A percentile compares a stretch with the other conserved stretches of the same genome.
Conservation (phyloP, 129 eudicot genomes). For the Silybum marianum region DNA sequence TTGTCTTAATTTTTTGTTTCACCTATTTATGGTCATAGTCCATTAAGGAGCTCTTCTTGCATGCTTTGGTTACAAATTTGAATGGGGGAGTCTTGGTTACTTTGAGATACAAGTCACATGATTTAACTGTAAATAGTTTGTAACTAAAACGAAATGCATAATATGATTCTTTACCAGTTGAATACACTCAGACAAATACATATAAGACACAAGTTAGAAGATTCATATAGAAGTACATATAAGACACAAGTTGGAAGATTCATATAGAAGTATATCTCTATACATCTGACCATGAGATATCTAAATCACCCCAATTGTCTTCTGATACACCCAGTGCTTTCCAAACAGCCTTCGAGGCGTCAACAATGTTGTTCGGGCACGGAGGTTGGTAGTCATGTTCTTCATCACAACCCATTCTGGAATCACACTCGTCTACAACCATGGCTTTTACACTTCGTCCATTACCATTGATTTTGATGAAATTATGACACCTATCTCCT, state of each 20-base stretch:
- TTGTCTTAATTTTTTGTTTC: too few relatives aligned
- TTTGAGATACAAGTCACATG: too few relatives aligned
- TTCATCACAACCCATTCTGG: conserved; percentile 35
- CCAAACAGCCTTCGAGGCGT: conserved; percentile 46
- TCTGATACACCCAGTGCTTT: conserved; percentile 34
- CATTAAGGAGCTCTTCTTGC: neutral
- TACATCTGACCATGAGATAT: conserved; percentile 36
- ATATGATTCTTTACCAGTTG: too few relatives aligned
- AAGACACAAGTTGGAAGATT: neutral
- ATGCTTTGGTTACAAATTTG: too few relatives aligned
- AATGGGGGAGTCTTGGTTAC: too few relatives aligned
- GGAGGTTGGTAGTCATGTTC: conserved; percentile 51
- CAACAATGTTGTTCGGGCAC: conserved; percentile 41
- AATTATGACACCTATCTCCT: conserved; percentile 22
- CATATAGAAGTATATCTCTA: neutral
- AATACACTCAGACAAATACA: neutral
- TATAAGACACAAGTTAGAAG: neutral
- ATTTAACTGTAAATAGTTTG: too few relatives aligned
- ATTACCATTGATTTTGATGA: conserved; percentile 27
- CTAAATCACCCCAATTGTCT: conserved; percentile 41
- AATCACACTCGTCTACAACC: conserved; percentile 36
- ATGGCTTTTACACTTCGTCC: conserved; percentile 30
- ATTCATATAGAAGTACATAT: neutral
- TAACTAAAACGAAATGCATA: too few relatives aligned
- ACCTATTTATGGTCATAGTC: neutral